Conservation (phyloP, 805 yeast species). For the Barnettozyma sp. region DNA sequence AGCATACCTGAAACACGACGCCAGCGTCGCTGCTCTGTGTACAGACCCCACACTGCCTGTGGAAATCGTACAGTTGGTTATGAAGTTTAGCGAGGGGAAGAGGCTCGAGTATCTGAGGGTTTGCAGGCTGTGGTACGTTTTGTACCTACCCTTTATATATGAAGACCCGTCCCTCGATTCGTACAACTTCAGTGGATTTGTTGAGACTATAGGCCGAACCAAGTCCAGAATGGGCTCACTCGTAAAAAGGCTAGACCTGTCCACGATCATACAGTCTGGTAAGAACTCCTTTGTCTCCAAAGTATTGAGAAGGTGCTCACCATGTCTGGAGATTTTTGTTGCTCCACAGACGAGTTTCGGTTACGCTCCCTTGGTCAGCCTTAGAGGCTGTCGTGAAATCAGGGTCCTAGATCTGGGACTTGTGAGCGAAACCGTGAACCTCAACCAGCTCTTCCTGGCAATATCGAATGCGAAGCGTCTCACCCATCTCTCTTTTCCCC, state of each 20-base stretch:
- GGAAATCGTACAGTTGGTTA: conserved; percentile 26
- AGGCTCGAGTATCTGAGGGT: conserved; percentile 51
- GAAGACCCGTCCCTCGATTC: conserved; percentile 54
- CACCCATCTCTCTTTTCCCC: conserved; percentile 77
- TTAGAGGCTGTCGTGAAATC: conserved; percentile 61
- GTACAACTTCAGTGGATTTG: conserved; percentile 64
- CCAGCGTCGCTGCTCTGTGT: background rate
- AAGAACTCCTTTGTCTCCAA: conserved; percentile 87
- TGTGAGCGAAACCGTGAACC: conserved; percentile 85
- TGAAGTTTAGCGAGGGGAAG: conserved; percentile 25
- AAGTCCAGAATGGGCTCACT: conserved; percentile 45
- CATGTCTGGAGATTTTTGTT: conserved; percentile 56
- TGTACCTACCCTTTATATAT: conserved; percentile 63
- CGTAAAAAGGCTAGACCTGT: conserved; percentile 64
- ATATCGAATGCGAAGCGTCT: conserved; percentile 55
- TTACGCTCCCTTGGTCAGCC: conserved; percentile 75
- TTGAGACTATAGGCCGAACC: conserved; percentile 52
- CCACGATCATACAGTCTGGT: conserved; percentile 82
- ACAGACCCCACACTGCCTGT: conserved; percentile 18
- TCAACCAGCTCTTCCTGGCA: conserved; percentile 71
- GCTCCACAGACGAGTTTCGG: conserved; percentile 98
- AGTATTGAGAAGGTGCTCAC: conserved; percentile 68
- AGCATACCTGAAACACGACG: background rate
- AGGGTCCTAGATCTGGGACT: conserved; percentile 68
- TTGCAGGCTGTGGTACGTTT: conserved; percentile 50